A percentile compares a stretch with the other conserved stretches of the same genome.
phyloP scores from a whole-genome alignment of 768 basidiomycete genomes.

The Tephrocybe sp. region DNA sequence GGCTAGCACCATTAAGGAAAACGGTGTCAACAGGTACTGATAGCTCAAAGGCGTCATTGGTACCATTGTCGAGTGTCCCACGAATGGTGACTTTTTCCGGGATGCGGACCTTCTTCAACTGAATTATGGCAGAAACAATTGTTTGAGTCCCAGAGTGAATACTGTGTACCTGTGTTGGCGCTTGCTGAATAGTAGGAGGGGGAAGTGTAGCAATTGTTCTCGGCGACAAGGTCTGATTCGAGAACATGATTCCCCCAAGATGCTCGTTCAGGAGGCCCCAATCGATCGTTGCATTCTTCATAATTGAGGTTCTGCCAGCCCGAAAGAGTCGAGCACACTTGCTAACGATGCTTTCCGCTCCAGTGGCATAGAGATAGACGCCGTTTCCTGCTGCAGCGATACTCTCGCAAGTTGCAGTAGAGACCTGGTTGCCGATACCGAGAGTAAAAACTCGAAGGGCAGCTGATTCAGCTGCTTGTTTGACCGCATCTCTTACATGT shows the following conservation, averaged over 20 bases:
- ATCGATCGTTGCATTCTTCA: conserved; percentile 47
- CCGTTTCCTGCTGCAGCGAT: conserved; percentile 60
- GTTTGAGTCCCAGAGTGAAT: conserved; percentile 36
- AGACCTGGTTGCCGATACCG: conserved; percentile 53
- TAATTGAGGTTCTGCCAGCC: conserved; percentile 47
- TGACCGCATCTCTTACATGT: conserved; percentile 32
- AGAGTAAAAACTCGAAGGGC: conserved; percentile 55
- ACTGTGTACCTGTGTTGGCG: conserved; percentile 28
- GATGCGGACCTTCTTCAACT: conserved; percentile 24
- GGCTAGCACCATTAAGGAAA: conserved; percentile 31
- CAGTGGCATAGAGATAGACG: conserved; percentile 43
- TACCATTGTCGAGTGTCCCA: conserved; percentile 36
- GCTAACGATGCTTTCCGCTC: conserved; percentile 43
- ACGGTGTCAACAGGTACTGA: conserved; percentile 30
- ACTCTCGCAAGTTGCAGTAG: conserved; percentile 49
- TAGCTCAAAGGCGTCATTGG: conserved; percentile 29
- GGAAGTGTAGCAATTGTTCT: conserved; percentile 22
- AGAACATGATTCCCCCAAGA: conserved; percentile 18
- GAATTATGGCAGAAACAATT: conserved; percentile 33
- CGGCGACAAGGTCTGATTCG: conserved; percentile 16
- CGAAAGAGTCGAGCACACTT: conserved; percentile 52
- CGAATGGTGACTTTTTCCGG: conserved; percentile 33
- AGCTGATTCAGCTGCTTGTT: conserved; percentile 23
- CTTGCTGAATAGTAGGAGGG: conserved; percentile 35
- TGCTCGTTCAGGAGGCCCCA: conserved; percentile 42